Percentiles rank a stretch among this genome's conserved stretches.
phyloP scores from a whole-genome alignment of 2,329 filamentous ascomycete species.

The Trichoderma simmonsii region DNA sequence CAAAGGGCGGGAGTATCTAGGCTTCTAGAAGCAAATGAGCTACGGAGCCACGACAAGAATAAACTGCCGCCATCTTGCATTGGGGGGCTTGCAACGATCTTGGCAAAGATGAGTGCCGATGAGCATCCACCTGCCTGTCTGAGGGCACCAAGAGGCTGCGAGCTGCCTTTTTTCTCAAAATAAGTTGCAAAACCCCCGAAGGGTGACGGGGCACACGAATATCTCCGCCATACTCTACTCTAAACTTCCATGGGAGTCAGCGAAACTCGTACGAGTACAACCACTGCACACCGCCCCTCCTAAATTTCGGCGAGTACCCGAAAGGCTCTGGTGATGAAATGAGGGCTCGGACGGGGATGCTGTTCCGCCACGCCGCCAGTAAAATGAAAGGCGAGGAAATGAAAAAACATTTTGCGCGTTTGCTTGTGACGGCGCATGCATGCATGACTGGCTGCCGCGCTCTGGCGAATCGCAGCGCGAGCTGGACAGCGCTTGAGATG shows the following conservation, averaged over 20 bases:
- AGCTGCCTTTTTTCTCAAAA: background rate
- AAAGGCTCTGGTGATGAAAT: background rate
- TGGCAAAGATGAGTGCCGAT: background rate
- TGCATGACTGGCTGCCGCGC: background rate
- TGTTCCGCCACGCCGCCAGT: background rate
- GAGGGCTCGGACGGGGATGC: background rate
- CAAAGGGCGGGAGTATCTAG: background rate
- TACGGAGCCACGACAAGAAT: background rate
- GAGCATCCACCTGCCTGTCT: background rate
- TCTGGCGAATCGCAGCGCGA: background rate
- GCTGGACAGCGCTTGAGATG: background rate
- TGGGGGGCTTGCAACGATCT: background rate
- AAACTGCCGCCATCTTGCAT: background rate
- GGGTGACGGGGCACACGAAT: background rate
- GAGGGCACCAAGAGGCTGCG: background rate
- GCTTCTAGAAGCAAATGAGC: constrained; percentile 5
- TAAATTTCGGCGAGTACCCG: constrained; percentile 11
- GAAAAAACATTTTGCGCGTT: background rate
- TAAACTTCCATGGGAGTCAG: background rate
- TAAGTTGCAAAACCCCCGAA: background rate
- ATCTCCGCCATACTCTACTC: background rate
- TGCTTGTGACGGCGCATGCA: background rate
- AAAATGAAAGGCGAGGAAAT: background rate
- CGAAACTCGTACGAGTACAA: background rate
- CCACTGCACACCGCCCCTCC: background rate